phyloP scores from a whole-genome alignment of 169 alveolate species.

The Neospora caninum region DNA sequence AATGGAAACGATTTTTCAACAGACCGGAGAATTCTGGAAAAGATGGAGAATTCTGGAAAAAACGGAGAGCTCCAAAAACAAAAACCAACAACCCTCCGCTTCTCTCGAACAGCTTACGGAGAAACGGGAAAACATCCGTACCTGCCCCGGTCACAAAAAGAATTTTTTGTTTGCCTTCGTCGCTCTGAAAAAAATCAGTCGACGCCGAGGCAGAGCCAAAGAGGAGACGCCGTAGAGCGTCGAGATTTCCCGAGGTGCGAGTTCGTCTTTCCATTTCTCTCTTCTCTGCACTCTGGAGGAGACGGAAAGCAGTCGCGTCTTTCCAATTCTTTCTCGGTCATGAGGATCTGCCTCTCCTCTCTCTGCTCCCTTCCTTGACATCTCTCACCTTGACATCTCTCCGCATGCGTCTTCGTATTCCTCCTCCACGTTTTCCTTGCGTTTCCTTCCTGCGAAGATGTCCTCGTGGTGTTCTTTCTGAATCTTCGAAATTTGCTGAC shows the following conservation, averaged over 20 bases:
- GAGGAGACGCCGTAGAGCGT: conserved; percentile 1
- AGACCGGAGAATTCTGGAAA: too few relatives aligned
- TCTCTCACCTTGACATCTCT: not conserved
- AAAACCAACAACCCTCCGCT: too few relatives aligned
- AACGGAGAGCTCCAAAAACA: too few relatives aligned
- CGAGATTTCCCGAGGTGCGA: not conserved
- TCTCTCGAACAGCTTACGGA: not conserved
- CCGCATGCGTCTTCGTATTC: not conserved
- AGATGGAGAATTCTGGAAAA: too few relatives aligned
- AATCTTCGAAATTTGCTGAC: too few relatives aligned
- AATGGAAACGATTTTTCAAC: too few relatives aligned
- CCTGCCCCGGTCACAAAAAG: conserved; percentile 21
- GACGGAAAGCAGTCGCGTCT: too few relatives aligned
- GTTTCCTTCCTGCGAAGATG: not conserved
- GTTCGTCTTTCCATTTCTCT: not conserved
- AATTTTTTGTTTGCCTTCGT: not conserved
- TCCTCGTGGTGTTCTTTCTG: not conserved
- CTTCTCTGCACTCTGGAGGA: not conserved
- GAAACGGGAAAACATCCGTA: not conserved
- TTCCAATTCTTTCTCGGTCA: too few relatives aligned
- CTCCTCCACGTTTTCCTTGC: not conserved
- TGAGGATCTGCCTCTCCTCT: not conserved
- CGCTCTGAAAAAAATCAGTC: not conserved
- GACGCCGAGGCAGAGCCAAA: not conserved
- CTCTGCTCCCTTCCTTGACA: not conserved